phyloP scores from a whole-genome alignment of 495 filamentous ascomycete genomes.

The Trichoderma virens region DNA sequence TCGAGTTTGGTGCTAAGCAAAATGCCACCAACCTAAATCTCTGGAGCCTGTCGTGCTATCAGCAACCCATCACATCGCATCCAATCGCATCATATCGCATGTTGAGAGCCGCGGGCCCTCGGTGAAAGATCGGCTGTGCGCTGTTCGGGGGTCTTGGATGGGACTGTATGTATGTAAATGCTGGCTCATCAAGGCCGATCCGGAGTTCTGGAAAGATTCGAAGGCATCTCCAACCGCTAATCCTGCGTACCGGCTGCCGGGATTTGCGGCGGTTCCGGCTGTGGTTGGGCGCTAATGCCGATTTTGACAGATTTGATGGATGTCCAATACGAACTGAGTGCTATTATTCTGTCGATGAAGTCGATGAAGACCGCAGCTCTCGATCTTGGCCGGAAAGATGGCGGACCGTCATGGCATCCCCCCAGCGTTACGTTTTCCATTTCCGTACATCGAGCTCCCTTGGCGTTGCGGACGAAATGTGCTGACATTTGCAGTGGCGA shows the following conservation, averaged over 20 bases:
- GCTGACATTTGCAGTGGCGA: neutral
- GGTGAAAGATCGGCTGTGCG: slow-evolving; percentile 3
- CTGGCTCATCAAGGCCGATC: neutral
- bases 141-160: neutral
- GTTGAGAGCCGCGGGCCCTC: neutral
- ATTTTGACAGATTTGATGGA: neutral
- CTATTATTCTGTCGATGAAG: too few relatives aligned
- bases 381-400: too few relatives aligned
- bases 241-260: neutral
- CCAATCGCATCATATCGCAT: neutral
- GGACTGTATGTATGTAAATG: neutral
- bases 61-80: neutral
- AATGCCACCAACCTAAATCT: neutral
- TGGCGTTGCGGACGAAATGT: too few relatives aligned
- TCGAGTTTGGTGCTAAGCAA: neutral
- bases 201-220: neutral
- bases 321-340: too few relatives aligned
- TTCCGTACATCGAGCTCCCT: too few relatives aligned
- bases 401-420: too few relatives aligned
- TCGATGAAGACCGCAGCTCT: too few relatives aligned
- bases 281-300: neutral
- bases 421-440: too few relatives aligned
- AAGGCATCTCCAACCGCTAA: neutral
- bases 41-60: neutral
- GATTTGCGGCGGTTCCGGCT: neutral